Evolutionary conservation across 1,139 yeast species (phyloP), one percentile per base, ranked within the genome.

Genomic region (Kodamaea fungicola): DNA sequence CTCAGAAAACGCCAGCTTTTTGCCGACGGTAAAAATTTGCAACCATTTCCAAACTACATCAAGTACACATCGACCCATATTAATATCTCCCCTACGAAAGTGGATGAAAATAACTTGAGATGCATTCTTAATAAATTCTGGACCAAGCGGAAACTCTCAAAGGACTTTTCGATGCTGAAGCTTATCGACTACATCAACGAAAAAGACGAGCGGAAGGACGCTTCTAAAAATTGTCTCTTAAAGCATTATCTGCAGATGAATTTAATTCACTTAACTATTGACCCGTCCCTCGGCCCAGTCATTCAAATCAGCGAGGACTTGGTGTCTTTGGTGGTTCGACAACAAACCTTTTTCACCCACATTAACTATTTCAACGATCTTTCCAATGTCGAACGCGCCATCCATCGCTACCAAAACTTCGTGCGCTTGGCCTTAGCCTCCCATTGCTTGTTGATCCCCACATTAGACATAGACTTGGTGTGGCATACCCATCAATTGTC

Each of bases 401-500:
- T 41, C 3, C 8, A 30, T 9, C 25, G 31, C 13, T 42, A 39
- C 10, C 32, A 23, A 7, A 33, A 28, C 26, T 23, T 23, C 10
- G 3, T 23, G 10, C 26, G 26, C 4, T n/a, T 23, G 10, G 7
- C 22, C 28, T 8, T 43, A 8, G 10, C 10, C 26, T 23, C 26
- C 26, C 3, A 23, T 8, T 23, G 10, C 4, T 6, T 54, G 35
- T 44, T 59, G 13, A 63, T 67, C 1, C 72, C 74, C 0, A 63
- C 72, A 1, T 49, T 66, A 37, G 73, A 67, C 37, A 58, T 67
- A 19, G 72, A 67, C 39, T 48, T 67, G 30, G 50, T 61, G 1
- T 67, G 73, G 72, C 71, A 63, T 37, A 65, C 72, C 5, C 71
- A 67, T 40, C 70, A 62, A 40, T 50, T 67, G 27, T 46, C 54